These are phyloP conservation scores for Dactylellina leptospora DNA, from an alignment of 2,329 filamentous ascomycete species.

Conservation along the genomic window DNA sequence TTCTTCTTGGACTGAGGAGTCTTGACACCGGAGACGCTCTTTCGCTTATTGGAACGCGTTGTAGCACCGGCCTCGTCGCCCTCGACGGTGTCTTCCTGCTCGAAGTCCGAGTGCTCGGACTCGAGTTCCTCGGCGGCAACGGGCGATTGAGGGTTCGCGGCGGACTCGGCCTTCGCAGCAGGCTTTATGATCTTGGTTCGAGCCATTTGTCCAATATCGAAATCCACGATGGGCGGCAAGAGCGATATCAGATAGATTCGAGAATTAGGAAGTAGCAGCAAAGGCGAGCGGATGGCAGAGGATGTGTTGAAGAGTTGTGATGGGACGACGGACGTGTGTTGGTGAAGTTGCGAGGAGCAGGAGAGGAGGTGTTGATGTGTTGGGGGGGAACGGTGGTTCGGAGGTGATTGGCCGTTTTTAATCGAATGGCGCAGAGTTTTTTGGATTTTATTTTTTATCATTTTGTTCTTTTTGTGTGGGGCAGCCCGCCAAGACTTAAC, in stretches of 20 bases:
- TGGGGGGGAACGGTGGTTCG: slow-evolving; percentile 17
- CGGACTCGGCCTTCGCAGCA: slow-evolving; percentile 28
- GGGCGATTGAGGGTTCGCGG: slow-evolving; percentile 42
- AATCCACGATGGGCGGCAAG: not conserved
- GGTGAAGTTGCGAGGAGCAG: slow-evolving; percentile 42
- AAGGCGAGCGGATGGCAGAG: slow-evolving; percentile 16
- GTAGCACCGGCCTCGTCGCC: slow-evolving; percentile 27
- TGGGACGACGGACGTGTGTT: slow-evolving; percentile 52
- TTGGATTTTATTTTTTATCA: not conserved
- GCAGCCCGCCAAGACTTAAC: not conserved
- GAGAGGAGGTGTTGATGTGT: slow-evolving; percentile 51
- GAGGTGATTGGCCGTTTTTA: slow-evolving; percentile 26
- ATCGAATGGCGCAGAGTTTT: slow-evolving; percentile 30
- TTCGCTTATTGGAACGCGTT: slow-evolving; percentile 50
- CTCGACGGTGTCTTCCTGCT: slow-evolving; percentile 9
- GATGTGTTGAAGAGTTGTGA: slow-evolving; percentile 54
- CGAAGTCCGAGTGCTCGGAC: slow-evolving; percentile 45
- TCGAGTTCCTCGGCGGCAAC: slow-evolving; percentile 48
- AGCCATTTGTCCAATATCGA: slow-evolving; percentile 30
- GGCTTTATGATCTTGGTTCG: slow-evolving; percentile 52
- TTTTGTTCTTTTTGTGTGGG: slow-evolving; percentile 1
- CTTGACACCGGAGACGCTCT: slow-evolving; percentile 46
- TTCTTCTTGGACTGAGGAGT: slow-evolving; percentile 52
- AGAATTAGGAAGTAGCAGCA: not conserved
- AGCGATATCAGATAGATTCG: not conserved